phyloP scores from a whole-genome alignment of 75 land plant species.

The Ceratopteris richardii region DNA sequence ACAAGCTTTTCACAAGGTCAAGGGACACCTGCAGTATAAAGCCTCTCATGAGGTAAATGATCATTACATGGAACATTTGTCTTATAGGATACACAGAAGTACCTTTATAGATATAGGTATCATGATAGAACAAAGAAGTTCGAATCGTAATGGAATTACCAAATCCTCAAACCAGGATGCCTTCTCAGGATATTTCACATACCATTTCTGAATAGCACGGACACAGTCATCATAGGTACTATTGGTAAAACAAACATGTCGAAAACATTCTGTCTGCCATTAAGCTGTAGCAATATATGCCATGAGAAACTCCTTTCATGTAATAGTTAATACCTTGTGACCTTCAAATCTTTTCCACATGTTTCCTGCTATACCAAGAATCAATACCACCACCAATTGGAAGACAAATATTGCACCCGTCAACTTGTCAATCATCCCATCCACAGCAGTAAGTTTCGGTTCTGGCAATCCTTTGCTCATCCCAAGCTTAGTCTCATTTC shows the following conservation, averaged over 20 bases:
- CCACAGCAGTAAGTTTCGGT: conserved; percentile 92
- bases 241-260: too few relatives aligned
- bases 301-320: background rate
- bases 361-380: conserved; percentile 91
- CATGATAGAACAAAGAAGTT: conserved; percentile 98
- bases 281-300: too few relatives aligned
- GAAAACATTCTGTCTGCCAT: too few relatives aligned
- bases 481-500: conserved; percentile 97
- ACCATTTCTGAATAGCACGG: conserved; percentile 68
- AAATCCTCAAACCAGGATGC: conserved; percentile 94
- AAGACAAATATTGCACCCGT: conserved; percentile 91
- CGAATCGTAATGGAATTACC: conserved; percentile 93
- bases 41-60: background rate
- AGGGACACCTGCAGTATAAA: conserved; percentile 78
- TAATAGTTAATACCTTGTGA: conserved; percentile 41
- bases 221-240: too few relatives aligned
- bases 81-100: background rate
- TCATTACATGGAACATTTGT: too few relatives aligned
- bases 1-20: conserved; percentile 87
- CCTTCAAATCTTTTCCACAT: conserved; percentile 90
- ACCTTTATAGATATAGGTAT: conserved; percentile 99
- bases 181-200: conserved; percentile 62
- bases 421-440: conserved; percentile 99
- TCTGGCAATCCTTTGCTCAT: conserved; percentile 93
- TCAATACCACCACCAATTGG: conserved; percentile 86